A percentile compares a stretch with the other conserved stretches of the same genome.
phyloP scores from a whole-genome alignment of 163 green algal species.

The Trebouxiophyceae sp. region DNA sequence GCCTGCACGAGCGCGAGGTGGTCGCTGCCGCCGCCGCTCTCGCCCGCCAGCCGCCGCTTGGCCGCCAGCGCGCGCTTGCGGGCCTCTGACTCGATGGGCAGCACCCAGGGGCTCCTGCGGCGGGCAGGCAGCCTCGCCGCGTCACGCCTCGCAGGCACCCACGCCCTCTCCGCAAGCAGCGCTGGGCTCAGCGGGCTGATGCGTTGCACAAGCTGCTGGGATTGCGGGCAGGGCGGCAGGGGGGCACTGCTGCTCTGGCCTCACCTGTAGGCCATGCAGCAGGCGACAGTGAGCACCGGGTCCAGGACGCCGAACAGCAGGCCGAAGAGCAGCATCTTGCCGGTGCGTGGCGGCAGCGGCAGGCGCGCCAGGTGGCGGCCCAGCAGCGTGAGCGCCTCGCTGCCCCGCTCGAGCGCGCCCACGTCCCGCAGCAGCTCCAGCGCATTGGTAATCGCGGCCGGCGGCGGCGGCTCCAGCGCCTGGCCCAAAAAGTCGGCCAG shows the following conservation, averaged over 20 bases:
- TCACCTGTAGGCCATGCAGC: conserved; percentile 47
- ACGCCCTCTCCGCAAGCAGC: too few species aligned
- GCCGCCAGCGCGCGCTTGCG: conserved; percentile 20
- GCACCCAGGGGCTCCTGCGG: conserved; percentile 70
- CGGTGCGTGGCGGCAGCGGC: conserved; percentile 60
- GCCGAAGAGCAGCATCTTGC: conserved; percentile 80
- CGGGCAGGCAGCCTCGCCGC: too few species aligned
- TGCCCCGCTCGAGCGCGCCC: conserved; percentile 34
- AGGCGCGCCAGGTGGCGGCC: conserved; percentile 77
- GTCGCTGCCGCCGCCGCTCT: conserved; percentile 50
- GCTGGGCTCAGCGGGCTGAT: too few species aligned
- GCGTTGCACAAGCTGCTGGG: too few species aligned
- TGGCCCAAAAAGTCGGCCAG: conserved; percentile 62
- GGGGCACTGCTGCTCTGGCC: too few species aligned
- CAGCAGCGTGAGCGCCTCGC: conserved; percentile 69
- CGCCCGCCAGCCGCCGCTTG: conserved; percentile 22
- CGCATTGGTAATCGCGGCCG: conserved; percentile 39
- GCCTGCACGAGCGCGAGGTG: conserved; percentile 54
- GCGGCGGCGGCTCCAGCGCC: conserved; percentile 58
- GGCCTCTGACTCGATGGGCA: conserved; percentile 37
- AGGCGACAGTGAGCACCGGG: conserved; percentile 72
- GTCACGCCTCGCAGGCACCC: too few species aligned
- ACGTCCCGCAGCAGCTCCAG: conserved; percentile 47
- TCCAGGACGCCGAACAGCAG: conserved; percentile 70
- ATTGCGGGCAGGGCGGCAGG: too few species aligned